A percentile compares a stretch with the other conserved stretches of the same genome.
These are phyloP conservation scores for Cryptosporidium ubiquitum DNA, from an alignment of 169 alveolate genomes.

Conservation along the genomic window DNA sequence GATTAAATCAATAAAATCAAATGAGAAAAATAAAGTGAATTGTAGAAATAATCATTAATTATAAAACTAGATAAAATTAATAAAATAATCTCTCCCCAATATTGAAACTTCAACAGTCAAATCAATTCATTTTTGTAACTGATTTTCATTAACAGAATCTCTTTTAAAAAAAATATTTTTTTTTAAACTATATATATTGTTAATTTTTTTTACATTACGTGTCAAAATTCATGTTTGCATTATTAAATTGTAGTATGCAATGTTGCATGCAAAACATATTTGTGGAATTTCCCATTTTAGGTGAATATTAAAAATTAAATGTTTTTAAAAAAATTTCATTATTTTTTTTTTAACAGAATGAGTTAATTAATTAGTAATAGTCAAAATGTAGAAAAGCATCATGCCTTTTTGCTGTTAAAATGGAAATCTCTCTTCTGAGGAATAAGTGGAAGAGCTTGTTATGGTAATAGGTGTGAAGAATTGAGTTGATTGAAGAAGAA, in stretches of 20 bases:
- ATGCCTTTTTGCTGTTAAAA: slow-evolving; percentile 54
- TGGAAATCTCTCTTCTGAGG: slow-evolving; percentile 56
- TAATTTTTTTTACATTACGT: not conserved
- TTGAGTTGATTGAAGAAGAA: slow-evolving; percentile 57
- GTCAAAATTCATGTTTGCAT: not conserved
- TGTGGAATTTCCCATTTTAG: not conserved
- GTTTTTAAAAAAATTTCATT: too few species aligned
- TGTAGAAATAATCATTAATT: too few species aligned
- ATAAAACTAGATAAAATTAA: not conserved
- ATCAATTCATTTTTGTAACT: not conserved
- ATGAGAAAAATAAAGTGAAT: too few species aligned
- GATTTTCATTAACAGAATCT: too few species aligned
- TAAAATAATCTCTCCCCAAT: not conserved
- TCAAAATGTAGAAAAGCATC: slow-evolving; percentile 59
- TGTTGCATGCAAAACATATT: not conserved
- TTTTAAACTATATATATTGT: too few species aligned
- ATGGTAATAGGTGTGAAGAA: slow-evolving; percentile 53
- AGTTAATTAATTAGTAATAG: slow-evolving; percentile 1
- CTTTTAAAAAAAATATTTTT: not conserved
- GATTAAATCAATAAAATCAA: too few species aligned
- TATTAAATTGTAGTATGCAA: not conserved
- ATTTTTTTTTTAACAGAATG: too few species aligned
- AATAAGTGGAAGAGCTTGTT: slow-evolving; percentile 56
- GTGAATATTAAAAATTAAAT: not conserved
- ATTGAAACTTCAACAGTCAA: not conserved